These are phyloP conservation scores for Elsinoe australis DNA, from an alignment of 2,329 filamentous ascomycete species.

Conservation along the genomic window DNA sequence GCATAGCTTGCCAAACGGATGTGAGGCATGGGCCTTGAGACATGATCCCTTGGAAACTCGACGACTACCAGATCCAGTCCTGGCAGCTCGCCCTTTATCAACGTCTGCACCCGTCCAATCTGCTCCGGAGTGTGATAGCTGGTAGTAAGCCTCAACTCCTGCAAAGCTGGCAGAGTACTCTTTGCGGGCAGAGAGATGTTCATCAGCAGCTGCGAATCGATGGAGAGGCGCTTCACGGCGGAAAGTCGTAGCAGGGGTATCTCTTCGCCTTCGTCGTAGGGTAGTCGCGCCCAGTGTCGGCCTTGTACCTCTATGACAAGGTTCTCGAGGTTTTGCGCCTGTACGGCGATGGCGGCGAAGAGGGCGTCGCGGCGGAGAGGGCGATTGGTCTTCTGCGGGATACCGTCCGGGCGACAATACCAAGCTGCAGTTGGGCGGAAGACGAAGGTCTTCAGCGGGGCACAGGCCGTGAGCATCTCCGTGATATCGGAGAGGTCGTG, in stretches of 20 bases:
- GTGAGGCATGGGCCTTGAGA: too few species aligned
- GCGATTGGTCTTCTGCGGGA: neutral
- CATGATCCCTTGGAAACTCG: too few species aligned
- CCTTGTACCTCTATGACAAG: neutral
- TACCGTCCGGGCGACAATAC: neutral
- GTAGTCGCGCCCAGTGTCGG: neutral
- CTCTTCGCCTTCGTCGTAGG: neutral
- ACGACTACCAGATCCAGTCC: too few species aligned
- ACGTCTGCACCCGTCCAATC: too few species aligned
- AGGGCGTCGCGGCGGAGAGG: neutral
- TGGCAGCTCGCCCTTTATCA: too few species aligned
- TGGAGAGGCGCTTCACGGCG: neutral
- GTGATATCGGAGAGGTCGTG: neutral
- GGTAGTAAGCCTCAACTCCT: neutral
- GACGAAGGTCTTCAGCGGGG: neutral
- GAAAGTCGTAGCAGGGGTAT: neutral
- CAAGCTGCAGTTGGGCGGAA: neutral
- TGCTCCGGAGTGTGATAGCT: neutral
- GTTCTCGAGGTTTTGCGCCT: neutral
- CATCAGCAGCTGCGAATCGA: neutral
- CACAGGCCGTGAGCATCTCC: neutral
- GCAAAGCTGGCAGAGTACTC: neutral
- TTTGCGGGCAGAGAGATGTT: neutral
- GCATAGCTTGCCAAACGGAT: too few species aligned
- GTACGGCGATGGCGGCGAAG: neutral